Percentiles rank a stretch among this genome's conserved stretches.
phyloP scores from a whole-genome alignment of 352 stramenopile species.

The Pilasporangium apinafurcum region DNA sequence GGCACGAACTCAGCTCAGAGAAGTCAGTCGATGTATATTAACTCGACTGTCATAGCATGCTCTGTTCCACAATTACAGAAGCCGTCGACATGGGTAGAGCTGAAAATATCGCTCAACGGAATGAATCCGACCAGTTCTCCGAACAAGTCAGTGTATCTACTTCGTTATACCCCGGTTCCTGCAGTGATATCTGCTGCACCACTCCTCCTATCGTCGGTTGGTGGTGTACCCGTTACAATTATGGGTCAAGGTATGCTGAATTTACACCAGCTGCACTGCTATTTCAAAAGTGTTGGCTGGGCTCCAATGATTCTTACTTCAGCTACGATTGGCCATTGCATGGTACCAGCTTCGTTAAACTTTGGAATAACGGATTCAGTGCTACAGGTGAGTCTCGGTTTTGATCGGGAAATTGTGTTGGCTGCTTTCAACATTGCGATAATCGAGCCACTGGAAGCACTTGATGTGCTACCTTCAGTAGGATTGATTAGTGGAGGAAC shows the following conservation, averaged over 20 bases:
- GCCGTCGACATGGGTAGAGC: slow-evolving; percentile 16
- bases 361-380: slow-evolving; percentile 1
- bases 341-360: slow-evolving; percentile 1
- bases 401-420: neutral
- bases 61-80: slow-evolving; percentile 14
- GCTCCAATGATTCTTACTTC: slow-evolving; percentile 4
- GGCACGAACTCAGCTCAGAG: slow-evolving; percentile 4
- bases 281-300: slow-evolving; percentile 4
- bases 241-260: slow-evolving; percentile 3
- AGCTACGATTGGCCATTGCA: slow-evolving; percentile 1
- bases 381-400: slow-evolving; percentile 1
- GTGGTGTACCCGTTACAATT: slow-evolving; percentile 13
- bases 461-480: slow-evolving; percentile 2
- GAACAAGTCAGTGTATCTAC: slow-evolving; percentile 9
- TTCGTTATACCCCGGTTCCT: slow-evolving; percentile 22
- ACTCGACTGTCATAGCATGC: slow-evolving; percentile 18
- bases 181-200: slow-evolving; percentile 11
- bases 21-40: slow-evolving; percentile 14
- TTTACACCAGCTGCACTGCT: slow-evolving; percentile 3
- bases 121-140: neutral
- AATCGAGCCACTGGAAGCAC: neutral
- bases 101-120: slow-evolving; percentile 14
- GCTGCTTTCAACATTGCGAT: slow-evolving; percentile 1
- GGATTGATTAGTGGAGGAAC: slow-evolving; percentile 4
- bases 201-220: slow-evolving; percentile 7